phyloP scores from a whole-genome alignment of 225 moss, liverwort and hornwort species.

The Sphagnum tenellum region DNA sequence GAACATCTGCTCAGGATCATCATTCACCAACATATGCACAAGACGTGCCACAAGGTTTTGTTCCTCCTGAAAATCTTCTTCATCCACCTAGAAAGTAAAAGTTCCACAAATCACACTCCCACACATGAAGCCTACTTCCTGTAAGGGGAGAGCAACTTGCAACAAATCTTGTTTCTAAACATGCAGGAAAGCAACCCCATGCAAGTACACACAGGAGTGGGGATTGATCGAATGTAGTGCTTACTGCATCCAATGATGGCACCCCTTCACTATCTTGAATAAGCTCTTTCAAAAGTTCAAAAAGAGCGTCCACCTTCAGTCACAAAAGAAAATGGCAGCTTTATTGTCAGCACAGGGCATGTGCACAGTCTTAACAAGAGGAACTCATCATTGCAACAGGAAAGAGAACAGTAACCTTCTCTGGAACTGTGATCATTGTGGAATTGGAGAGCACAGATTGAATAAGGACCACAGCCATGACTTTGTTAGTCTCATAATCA shows the following conservation, averaged over 20 bases:
- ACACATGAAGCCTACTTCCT: too few species aligned
- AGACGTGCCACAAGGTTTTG: constrained; percentile 89
- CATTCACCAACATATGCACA: constrained; percentile 74
- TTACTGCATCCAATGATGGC: constrained; percentile 53
- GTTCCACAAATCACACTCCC: too few species aligned
- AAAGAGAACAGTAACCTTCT: constrained; percentile 37
- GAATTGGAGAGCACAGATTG: constrained; percentile 73
- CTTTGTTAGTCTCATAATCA: constrained; percentile 76
- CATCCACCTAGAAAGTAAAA: constrained; percentile 28
- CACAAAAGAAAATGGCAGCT: not conserved
- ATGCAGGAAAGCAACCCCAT: not conserved
- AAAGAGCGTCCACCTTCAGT: constrained; percentile 70
- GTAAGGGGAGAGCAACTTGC: too few species aligned
- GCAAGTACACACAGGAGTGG: not conserved
- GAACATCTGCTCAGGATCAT: constrained; percentile 77
- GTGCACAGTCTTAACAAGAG: too few species aligned
- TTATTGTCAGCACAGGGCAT: too few species aligned
- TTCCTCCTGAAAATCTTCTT: constrained; percentile 92
- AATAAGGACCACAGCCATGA: constrained; percentile 84
- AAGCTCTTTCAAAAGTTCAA: constrained; percentile 85
- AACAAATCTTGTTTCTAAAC: too few species aligned
- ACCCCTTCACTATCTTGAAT: constrained; percentile 53
- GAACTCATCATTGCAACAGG: too few species aligned
- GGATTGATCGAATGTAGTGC: not conserved
- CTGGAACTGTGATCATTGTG: constrained; percentile 64